A percentile compares a stretch with the other conserved stretches of the same genome.
Conservation (phyloP, 495 filamentous ascomycete genomes). For the Rhypophila decipiens region DNA sequence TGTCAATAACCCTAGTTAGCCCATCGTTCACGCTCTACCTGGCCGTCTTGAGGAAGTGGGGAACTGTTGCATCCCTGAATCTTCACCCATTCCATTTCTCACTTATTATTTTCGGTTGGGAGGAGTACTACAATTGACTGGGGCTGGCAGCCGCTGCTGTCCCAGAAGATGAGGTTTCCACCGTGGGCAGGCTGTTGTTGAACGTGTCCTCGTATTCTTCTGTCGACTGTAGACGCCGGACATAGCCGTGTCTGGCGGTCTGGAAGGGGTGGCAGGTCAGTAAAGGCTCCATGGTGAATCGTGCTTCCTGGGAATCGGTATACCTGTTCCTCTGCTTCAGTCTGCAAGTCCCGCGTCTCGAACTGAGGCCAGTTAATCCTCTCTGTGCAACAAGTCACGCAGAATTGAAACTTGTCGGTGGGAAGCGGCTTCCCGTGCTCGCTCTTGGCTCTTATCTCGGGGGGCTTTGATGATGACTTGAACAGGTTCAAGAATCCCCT, state of each 20-base stretch:
- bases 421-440: conserved; percentile 13
- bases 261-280: not conserved
- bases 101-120: too few species aligned
- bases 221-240: conserved; percentile 6
- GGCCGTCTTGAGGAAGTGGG: too few species aligned
- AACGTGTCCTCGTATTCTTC: conserved; percentile 13
- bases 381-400: conserved; percentile 14
- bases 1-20: not conserved
- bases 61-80: too few species aligned
- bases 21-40: not conserved
- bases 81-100: too few species aligned
- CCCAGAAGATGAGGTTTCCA: too few species aligned
- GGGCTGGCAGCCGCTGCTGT: not conserved
- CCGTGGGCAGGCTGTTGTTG: not conserved
- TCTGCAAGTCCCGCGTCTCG: conserved; percentile 15
- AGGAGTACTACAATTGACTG: too few species aligned
- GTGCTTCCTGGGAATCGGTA: too few species aligned
- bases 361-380: conserved; percentile 16
- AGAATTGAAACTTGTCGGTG: conserved; percentile 11
- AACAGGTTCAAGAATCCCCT: conserved; percentile 18
- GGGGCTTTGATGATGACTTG: conserved; percentile 13
- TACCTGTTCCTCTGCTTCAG: conserved; percentile 18
- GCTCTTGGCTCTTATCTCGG: conserved; percentile 16
- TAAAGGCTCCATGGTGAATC: not conserved
- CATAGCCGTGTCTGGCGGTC: conserved; percentile 9